phyloP scores from a whole-genome alignment of 139 green algal genomes.

The Zygnema cylindricum region DNA sequence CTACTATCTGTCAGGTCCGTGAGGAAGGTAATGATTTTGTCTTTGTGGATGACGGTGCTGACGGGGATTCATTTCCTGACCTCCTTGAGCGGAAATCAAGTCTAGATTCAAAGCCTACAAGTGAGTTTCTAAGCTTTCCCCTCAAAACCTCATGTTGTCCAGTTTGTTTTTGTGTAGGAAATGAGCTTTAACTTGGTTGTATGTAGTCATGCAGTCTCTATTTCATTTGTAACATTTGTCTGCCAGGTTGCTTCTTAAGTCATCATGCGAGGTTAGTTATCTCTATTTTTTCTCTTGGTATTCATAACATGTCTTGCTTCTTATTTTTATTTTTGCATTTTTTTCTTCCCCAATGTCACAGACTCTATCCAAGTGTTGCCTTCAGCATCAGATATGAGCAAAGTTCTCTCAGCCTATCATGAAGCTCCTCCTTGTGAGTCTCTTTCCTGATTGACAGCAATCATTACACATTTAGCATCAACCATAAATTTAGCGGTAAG shows the following conservation, averaged over 20 bases:
- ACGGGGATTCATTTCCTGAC: not conserved
- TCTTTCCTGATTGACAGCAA: no score
- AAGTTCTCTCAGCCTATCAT: constrained; percentile 22
- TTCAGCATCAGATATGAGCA: constrained; percentile 19
- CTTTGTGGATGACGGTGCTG: not conserved
- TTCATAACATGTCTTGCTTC: not conserved
- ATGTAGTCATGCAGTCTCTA: no score
- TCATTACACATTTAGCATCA: no score
- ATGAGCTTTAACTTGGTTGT: no score
- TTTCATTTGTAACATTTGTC: no score
- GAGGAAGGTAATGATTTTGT: not conserved
- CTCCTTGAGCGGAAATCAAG: not conserved
- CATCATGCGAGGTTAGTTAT: not conserved
- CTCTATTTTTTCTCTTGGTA: not conserved
- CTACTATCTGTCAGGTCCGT: not conserved
- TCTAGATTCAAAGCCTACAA: not conserved
- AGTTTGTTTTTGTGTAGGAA: not conserved
- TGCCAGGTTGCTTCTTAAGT: not conserved
- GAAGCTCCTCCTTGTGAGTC: constrained; percentile 20
- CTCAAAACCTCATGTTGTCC: not conserved
- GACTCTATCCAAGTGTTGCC: not conserved
- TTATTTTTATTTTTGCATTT: not conserved
- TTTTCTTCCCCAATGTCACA: not conserved
- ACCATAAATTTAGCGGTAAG: no score
- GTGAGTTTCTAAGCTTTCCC: not conserved